Conservation (phyloP, 352 stramenopile genomes). For the Globisporangium radiosum region DNA sequence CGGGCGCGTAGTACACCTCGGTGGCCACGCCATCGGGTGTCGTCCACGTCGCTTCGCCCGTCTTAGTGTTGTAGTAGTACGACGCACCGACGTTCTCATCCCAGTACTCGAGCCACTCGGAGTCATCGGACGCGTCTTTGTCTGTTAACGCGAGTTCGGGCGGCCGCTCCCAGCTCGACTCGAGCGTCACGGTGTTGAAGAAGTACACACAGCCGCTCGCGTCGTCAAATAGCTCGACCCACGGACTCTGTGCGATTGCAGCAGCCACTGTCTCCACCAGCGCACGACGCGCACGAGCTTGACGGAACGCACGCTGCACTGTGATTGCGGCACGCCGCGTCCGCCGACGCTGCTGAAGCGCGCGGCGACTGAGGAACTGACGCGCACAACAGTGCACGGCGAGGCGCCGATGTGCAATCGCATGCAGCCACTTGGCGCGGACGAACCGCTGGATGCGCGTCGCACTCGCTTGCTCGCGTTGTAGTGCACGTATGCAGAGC, state of each 20-base stretch:
- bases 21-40: constrained; percentile 22
- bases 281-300: constrained; percentile 28
- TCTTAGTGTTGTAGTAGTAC: constrained; percentile 70
- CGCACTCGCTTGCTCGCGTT: constrained; percentile 21
- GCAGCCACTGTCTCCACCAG: constrained; percentile 32
- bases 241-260: constrained; percentile 14
- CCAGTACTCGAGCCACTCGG: constrained; percentile 69
- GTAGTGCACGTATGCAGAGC: constrained; percentile 5
- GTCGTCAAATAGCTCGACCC: constrained; percentile 73
- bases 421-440: constrained; percentile 17
- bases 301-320: constrained; percentile 56
- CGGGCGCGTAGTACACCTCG: background rate
- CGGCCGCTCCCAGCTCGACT: constrained; percentile 41
- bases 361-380: constrained; percentile 28
- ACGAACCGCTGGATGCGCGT: constrained; percentile 34
- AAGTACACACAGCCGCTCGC: constrained; percentile 61
- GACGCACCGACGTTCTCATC: constrained; percentile 53
- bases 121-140: constrained; percentile 9
- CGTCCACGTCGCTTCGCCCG: constrained; percentile 61
- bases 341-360: constrained; percentile 13
- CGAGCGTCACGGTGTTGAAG: constrained; percentile 44
- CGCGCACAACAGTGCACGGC: constrained; percentile 30
- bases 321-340: constrained; percentile 25
- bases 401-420: constrained; percentile 8
- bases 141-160: background rate